phyloP scores from a whole-genome alignment of 768 basidiomycete genomes.

The Rubroboletus satanas region DNA sequence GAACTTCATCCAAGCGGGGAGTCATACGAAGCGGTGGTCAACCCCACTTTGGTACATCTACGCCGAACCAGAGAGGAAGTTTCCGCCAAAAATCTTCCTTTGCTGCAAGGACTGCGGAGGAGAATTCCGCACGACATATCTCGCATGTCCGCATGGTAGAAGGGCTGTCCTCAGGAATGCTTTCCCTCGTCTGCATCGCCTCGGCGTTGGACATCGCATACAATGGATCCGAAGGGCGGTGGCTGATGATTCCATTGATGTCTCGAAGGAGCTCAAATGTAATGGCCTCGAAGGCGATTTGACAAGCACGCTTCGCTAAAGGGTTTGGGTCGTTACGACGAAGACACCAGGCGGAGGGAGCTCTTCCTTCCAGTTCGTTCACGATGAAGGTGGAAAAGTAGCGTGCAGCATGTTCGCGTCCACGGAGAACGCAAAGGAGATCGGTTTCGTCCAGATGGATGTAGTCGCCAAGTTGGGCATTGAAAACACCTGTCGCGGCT shows the following conservation, averaged over 20 bases:
- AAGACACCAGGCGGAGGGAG: conserved; percentile 46
- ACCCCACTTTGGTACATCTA: conserved; percentile 44
- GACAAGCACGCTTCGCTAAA: conserved; percentile 51
- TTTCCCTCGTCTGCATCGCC: conserved; percentile 59
- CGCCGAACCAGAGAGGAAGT: conserved; percentile 62
- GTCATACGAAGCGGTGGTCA: conserved; percentile 11
- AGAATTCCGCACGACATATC: conserved; percentile 59
- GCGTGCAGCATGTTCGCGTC: conserved; percentile 68
- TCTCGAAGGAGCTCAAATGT: conserved; percentile 74
- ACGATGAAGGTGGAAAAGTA: conserved; percentile 77
- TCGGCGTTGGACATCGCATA: conserved; percentile 67
- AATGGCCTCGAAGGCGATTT: conserved; percentile 68
- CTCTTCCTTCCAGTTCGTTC: conserved; percentile 65
- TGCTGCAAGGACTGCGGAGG: conserved; percentile 52
- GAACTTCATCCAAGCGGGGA: background rate
- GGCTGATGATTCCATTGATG: conserved; percentile 62
- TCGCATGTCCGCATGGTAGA: conserved; percentile 59
- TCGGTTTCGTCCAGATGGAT: conserved; percentile 44
- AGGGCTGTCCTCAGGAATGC: conserved; percentile 39
- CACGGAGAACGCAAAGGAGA: conserved; percentile 57
- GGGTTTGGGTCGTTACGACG: conserved; percentile 46
- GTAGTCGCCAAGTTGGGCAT: conserved; percentile 36
- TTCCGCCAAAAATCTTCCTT: conserved; percentile 63
- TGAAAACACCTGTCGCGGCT: conserved; percentile 50
- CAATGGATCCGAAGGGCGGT: conserved; percentile 65